phyloP scores from a whole-genome alignment of 768 basidiomycete genomes.

The Tylopilus rubrobrunneus region DNA sequence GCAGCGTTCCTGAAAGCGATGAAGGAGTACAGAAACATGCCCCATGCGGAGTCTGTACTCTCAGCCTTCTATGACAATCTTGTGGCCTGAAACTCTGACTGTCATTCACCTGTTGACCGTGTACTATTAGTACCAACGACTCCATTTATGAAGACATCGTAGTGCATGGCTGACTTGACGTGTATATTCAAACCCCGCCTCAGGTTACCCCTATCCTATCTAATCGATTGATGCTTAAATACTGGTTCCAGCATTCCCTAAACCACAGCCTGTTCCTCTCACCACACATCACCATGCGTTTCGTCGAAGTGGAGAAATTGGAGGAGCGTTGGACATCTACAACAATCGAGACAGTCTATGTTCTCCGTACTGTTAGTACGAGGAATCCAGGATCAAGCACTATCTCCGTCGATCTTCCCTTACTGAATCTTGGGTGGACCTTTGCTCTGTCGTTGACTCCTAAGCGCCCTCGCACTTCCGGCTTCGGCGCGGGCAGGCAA shows the following conservation, averaged over 20 bases:
- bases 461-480: no score
- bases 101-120: neutral
- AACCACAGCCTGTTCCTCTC: neutral
- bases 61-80: constrained; percentile 19
- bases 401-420: constrained; percentile 9
- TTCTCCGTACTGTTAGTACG: no score
- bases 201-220: no score
- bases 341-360: constrained; percentile 7
- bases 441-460: constrained; percentile 12
- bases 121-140: neutral
- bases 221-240: no score
- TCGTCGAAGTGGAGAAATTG: neutral
- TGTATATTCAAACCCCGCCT: no score
- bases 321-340: constrained; percentile 17
- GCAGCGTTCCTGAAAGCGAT: constrained; percentile 8
- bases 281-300: neutral
- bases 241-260: neutral
- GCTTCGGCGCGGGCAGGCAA: no score
- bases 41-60: constrained; percentile 11
- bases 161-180: no score
- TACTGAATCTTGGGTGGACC: constrained; percentile 13
- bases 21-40: neutral
- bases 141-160: no score
- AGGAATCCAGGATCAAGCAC: no score
- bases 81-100: neutral